Evolutionary conservation across 768 basidiomycete genomes (phyloP).

Genomic region (Polyporus arcularius): DNA sequence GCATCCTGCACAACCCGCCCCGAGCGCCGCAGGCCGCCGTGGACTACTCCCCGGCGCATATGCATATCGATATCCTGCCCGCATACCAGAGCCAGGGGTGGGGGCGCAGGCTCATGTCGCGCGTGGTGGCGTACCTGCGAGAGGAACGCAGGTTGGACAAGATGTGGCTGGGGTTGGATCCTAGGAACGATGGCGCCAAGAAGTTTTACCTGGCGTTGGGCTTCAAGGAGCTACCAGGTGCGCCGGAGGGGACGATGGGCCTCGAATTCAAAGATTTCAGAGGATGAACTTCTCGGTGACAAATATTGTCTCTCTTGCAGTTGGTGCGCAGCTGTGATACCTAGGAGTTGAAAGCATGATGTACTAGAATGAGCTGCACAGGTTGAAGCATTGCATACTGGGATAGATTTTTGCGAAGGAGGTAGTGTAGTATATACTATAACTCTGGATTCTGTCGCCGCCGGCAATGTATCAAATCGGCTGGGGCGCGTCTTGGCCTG

Average conservation of each 20-base stretch:
- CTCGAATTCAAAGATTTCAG: conserved; percentile 46
- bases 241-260: conserved; percentile 52
- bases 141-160: conserved; percentile 45
- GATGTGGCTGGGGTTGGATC: conserved; percentile 72
- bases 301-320: too few species aligned
- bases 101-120: conserved; percentile 64
- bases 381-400: too few species aligned
- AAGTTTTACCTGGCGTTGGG: conserved; percentile 65
- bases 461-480: too few species aligned
- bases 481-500: too few species aligned
- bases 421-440: too few species aligned
- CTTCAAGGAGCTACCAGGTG: conserved; percentile 58
- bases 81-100: conserved; percentile 68
- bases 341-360: too few species aligned
- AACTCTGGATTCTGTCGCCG: too few species aligned
- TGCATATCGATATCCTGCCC: conserved; percentile 75
- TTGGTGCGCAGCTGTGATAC: neutral
- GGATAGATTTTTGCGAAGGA: too few species aligned
- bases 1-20: conserved; percentile 35
- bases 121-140: conserved; percentile 52
- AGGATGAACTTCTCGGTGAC: too few species aligned
- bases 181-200: conserved; percentile 59
- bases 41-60: conserved; percentile 68
- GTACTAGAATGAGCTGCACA: too few species aligned
- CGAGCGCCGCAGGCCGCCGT: conserved; percentile 54